Conservation (phyloP, 106 monocot species). For the Alisma plantagoaquatica region DNA sequence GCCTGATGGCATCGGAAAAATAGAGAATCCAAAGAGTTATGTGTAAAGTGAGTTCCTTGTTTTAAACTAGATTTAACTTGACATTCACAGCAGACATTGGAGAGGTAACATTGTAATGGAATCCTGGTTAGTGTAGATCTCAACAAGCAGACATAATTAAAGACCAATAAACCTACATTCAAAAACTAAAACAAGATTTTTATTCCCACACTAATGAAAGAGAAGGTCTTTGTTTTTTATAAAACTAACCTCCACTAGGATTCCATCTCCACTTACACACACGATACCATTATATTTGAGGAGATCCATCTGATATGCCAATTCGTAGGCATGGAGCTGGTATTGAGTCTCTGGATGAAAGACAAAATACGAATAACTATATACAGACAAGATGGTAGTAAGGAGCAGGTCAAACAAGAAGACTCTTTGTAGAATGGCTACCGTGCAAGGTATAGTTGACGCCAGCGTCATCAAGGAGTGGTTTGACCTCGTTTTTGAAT, state of each 20-base stretch:
- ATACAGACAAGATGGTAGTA: too few species aligned
- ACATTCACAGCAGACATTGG: too few species aligned
- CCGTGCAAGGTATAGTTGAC: constrained; percentile 59
- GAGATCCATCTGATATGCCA: constrained; percentile 15
- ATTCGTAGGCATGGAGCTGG: constrained; percentile 22
- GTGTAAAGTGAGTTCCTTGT: too few species aligned
- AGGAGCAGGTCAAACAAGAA: neutral
- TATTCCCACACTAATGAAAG: too few species aligned
- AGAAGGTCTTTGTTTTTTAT: too few species aligned
- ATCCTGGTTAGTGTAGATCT: neutral
- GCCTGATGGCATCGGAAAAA: too few species aligned
- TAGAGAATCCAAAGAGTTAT: too few species aligned
- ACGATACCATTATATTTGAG: constrained; percentile 20
- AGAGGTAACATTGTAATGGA: constrained; percentile 46
- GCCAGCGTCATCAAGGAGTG: constrained; percentile 53
- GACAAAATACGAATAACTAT: too few species aligned
- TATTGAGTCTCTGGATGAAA: constrained; percentile 26
- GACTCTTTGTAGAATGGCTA: constrained; percentile 16
- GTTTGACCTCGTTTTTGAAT: constrained; percentile 45
- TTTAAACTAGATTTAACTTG: too few species aligned
- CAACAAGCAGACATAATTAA: too few species aligned
- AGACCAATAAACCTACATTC: too few species aligned
- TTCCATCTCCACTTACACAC: constrained; percentile 30
- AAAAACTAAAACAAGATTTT: too few species aligned
- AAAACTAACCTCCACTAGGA: constrained; percentile 24